A percentile compares a stretch with the other conserved stretches of the same genome.
Conservation (phyloP, 495 filamentous ascomycete species). For the Aspergillus baeticus region DNA sequence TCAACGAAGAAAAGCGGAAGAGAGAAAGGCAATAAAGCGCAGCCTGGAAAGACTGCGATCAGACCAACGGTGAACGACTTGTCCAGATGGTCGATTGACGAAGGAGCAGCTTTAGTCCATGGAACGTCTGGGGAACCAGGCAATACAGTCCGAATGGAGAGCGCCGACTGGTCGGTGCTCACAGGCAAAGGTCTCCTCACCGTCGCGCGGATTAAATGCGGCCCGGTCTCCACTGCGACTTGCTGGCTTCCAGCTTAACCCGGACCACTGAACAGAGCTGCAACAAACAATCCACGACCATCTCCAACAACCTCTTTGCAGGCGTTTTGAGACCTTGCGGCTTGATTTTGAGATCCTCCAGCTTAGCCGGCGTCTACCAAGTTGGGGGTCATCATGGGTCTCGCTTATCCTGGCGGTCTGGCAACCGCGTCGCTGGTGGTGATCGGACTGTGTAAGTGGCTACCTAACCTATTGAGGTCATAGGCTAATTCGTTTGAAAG, state of each 20-base stretch:
- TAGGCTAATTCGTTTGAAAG: conserved; percentile 56
- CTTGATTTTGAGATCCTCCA: conserved; percentile 27
- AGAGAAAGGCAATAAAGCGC: background rate
- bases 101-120: conserved; percentile 1
- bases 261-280: conserved; percentile 14
- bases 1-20: background rate
- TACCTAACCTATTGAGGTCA: conserved; percentile 14
- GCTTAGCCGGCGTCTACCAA: conserved; percentile 14
- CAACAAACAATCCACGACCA: conserved; percentile 7
- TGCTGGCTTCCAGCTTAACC: conserved; percentile 8
- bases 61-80: conserved; percentile 1
- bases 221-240: conserved; percentile 16
- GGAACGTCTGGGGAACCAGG: conserved; percentile 9
- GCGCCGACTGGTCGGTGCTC: background rate
- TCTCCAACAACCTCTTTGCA: background rate
- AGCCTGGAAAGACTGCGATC: conserved; percentile 2
- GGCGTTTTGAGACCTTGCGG: conserved; percentile 16
- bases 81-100: conserved; percentile 5
- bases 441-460: conserved; percentile 79
- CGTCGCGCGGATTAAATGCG: conserved; percentile 24
- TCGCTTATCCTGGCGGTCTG: conserved; percentile 66
- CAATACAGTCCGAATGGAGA: background rate
- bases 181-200: background rate
- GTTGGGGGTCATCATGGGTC: conserved; percentile 46
- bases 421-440: conserved; percentile 71